Base-by-base conservation (phyloP, 768 basidiomycete species). In the Udeniomyces megalosporus region DNA sequence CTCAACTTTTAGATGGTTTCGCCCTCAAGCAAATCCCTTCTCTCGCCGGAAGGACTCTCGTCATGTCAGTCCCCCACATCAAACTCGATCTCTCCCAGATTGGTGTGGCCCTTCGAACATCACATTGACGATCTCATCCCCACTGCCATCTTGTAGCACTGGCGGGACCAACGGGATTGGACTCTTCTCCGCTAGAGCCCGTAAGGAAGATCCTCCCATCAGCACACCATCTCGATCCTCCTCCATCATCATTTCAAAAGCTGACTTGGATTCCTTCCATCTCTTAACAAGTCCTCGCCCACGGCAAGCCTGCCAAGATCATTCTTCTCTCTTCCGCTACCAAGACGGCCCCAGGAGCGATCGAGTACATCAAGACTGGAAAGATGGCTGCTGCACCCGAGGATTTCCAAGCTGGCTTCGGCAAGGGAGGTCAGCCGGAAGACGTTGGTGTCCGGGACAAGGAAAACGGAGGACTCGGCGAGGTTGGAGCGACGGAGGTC, bases 81-180 rank as follows among this genome's bases (percentile, higher is more conserved):
- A 8, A 42, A 8, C 38, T 8, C 38, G 17, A 17, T 42, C 38
- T 8, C 8, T 8, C 8, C 38, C 38, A 42, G 38, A 56, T 35
- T 17, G 55, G 55, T 26, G 42, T 26, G 34, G 35, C 35, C 22
- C 17, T 4, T 4, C 53, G 15, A 20, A 4, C 22, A 14, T 20
- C 24, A 6, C n/a, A n/a, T n/a, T 26, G 22, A 11, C 24, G 26
- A 20, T 7, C 55, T 56, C 14, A 12, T 17, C 42, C 17, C 24
- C 55, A 17, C 12, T 29, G 7, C 38, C 35, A 24, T 2, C 1
- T 32, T 42, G n/a, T 32, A n/a, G 15, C 1, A 20, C 24, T 5
- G 38, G 55, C 17, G 55, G 55, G 2, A 45, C 55, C 24, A 56
- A 56, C 55, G 55, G 55, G 20, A 56, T 56, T 12, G 55, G 55